Base-by-base conservation (phyloP, 2,329 filamentous ascomycete genomes). In the Fusarium sp. region DNA sequence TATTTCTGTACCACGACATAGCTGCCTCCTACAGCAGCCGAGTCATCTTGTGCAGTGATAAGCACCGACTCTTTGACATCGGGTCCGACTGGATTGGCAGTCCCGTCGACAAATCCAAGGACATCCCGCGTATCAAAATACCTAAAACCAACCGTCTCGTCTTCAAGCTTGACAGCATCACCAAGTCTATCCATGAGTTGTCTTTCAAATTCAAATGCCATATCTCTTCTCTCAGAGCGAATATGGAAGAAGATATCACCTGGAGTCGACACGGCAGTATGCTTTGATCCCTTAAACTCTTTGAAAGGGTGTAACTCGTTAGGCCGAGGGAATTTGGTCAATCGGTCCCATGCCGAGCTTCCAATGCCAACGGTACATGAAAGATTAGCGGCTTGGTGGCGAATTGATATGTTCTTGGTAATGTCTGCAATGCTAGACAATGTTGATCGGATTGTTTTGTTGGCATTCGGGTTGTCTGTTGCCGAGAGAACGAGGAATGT, bases 1-100 rank as follows among this genome's bases (percentile, higher is more conserved):
- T 90, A 90, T 72, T 90, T 90, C 72, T 90, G 89, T 2, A 90
- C 83, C 2, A 90, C 88, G 36, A 90, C 81, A 67, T 90, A 90
- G 77, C 88, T 90, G 3, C 88, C 89, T 2, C 87, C 87, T 2
- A 70, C 78, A 0, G 77, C 76, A 4, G 78, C 65, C 5, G 78
- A 60, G n/a, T 85, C 79, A 36, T 87, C 84, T 48, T 85, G 79
- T 45, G 81, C 80, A 2, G 82, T 76, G 15, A 89, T 78, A 4
- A 90, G 78, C 5, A 87, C 82, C 0, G 87, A 80, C 2, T 80
- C 80, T 0, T 80, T 75, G 1, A 89, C 82, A 2, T 80, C 84
- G 0, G 81, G 75, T 0, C 87, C 88, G 2, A 86, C 82, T 0
- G 89, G 89, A 70, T 90, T 90, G 6, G 89, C 89, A 0, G 88